Conservation (phyloP, 306 rosid genomes). For the Fragaria vesca region DNA sequence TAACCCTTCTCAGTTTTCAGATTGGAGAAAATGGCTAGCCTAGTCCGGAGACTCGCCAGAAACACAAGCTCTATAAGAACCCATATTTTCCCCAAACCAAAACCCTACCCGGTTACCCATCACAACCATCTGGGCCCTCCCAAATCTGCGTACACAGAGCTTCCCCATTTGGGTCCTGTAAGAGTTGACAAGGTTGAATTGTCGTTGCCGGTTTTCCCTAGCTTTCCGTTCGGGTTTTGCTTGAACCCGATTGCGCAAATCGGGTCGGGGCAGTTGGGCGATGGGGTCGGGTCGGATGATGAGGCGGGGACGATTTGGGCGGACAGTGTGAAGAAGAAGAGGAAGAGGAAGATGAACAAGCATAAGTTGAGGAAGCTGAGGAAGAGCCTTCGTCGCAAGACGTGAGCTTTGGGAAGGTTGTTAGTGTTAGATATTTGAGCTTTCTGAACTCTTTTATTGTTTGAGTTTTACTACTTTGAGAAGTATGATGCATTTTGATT, state of each 20-base stretch:
- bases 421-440: not conserved
- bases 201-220: conserved; percentile 27
- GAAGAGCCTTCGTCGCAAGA: conserved; percentile 53
- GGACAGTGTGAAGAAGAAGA: conserved; percentile 57
- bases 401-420: conserved; percentile 25
- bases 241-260: conserved; percentile 25
- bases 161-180: conserved; percentile 9
- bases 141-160: not conserved
- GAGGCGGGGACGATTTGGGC: conserved; percentile 41
- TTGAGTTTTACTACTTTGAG: not conserved
- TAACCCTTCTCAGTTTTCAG: not conserved
- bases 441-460: not conserved
- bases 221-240: conserved; percentile 38
- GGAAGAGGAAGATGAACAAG: conserved; percentile 56
- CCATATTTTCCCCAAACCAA: conserved; percentile 17
- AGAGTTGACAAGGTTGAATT: conserved; percentile 9
- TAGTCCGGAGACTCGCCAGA: conserved; percentile 30
- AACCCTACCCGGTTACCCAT: not conserved
- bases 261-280: conserved; percentile 21
- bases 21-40: conserved; percentile 30
- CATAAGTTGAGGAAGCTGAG: conserved; percentile 45
- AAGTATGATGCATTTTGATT: conserved; percentile 7
- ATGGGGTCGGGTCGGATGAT: conserved; percentile 22
- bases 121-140: conserved; percentile 11
- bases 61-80: conserved; percentile 18